Evolutionary conservation across 2,329 filamentous ascomycete genomes (phyloP), one percentile per base, ranked within the genome.

Genomic region (Colletotrichum noveboracense): DNA sequence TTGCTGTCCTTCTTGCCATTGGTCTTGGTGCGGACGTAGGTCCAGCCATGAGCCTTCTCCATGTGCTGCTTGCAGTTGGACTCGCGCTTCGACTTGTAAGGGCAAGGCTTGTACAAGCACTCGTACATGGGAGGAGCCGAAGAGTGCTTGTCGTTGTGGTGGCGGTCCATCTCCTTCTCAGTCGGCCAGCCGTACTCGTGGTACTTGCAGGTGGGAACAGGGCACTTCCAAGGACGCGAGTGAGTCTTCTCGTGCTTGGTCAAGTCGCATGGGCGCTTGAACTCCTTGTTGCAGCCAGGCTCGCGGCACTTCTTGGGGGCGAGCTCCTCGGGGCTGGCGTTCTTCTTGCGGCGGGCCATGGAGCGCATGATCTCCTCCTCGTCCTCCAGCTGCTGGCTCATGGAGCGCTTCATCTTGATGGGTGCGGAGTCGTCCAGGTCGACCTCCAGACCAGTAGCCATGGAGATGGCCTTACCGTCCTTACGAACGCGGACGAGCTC

Each of bases 181-280:
- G 97, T 98, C 6, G 97, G 96, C 94, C 96, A 98, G 66, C 97
- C 97, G 80, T 94, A 92, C 38, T 94, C 91, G 83, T 94, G 92
- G 85, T 98, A 98, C 83, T 97, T 98, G 94, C 97, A 98, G 61
- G 91, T 93, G 55, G 90, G 82, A 26, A 95, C 88, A 8, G 93
- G 91, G 85, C 97, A 99, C 88, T 99, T 99, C 94, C 95, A 98
- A 12, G 96, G 97, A 43, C 97, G 94, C 71, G 95, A 96, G 85
- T 99, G 97, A 0, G 96, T 98, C 89, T 98, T 99, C 87, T 98
- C 94, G 86, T 99, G 97, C 89, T 98, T 98, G 79, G 96, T 98
- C 75, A 98, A 88, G 84, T 99, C 97, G 85, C 97, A 98, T n/a
- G 95, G 95, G 77, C 97, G 93, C 86, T 97, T 97, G 88, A 98